phyloP scores from a whole-genome alignment of 108 stramenopile species.

The Cyclotella distinguenda region DNA sequence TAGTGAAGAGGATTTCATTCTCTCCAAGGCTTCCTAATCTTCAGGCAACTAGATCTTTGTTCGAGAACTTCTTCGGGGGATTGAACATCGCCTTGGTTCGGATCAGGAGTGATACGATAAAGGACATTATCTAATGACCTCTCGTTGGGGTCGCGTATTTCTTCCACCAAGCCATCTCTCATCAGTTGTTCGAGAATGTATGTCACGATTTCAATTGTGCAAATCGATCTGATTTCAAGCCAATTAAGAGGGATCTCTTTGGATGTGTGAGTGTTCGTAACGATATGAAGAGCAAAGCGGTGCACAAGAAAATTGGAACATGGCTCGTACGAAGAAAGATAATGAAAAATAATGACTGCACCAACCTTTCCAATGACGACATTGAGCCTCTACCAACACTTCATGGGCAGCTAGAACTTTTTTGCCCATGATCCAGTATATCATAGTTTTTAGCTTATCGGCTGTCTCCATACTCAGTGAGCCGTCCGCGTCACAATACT shows the following conservation, averaged over 20 bases:
- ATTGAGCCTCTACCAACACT: slow-evolving; percentile 58
- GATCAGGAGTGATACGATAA: slow-evolving; percentile 43
- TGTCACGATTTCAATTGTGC: slow-evolving; percentile 65
- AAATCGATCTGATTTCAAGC: slow-evolving; percentile 47
- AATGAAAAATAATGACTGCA: too few species aligned
- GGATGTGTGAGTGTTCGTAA: too few species aligned
- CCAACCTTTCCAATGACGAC: slow-evolving; percentile 60
- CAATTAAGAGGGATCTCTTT: slow-evolving; percentile 39
- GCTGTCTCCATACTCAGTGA: slow-evolving; percentile 35
- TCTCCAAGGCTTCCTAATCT: slow-evolving; percentile 81
- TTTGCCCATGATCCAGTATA: slow-evolving; percentile 48
- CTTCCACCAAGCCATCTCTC: slow-evolving; percentile 66
- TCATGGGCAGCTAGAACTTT: slow-evolving; percentile 59
- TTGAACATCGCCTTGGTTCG: slow-evolving; percentile 7
- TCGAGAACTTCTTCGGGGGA: slow-evolving; percentile 18
- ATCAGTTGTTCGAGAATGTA: slow-evolving; percentile 58
- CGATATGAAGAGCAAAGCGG: too few species aligned
- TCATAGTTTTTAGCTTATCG: slow-evolving; percentile 57
- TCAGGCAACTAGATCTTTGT: slow-evolving; percentile 57
- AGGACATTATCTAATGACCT: slow-evolving; percentile 20
- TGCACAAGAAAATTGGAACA: too few species aligned
- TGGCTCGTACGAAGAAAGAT: too few species aligned
- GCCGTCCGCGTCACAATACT: slow-evolving; percentile 26
- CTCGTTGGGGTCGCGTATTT: slow-evolving; percentile 21
- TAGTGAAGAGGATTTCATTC: not conserved